Conservation (phyloP, 225 moss, liverwort and hornwort genomes). For the Anthoceros angustus region DNA sequence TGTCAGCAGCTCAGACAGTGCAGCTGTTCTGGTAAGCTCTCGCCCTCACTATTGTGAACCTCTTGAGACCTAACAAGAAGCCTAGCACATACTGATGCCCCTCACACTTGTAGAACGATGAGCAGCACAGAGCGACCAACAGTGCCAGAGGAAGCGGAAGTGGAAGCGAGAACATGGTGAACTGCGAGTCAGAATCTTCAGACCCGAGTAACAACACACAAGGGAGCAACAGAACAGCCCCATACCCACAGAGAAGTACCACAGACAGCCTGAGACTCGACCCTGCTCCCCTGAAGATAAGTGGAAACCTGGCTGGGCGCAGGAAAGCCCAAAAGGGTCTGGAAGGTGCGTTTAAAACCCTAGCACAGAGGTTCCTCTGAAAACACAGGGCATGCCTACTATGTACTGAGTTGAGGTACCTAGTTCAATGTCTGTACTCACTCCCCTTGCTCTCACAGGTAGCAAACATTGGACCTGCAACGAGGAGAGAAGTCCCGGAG, state of each 20-base stretch:
- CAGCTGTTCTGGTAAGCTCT: background rate
- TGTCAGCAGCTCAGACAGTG: background rate
- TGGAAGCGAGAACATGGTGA: background rate
- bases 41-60: background rate
- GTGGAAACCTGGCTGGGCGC: background rate
- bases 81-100: background rate
- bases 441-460: background rate
- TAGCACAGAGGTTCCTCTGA: background rate
- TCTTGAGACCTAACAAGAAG: background rate
- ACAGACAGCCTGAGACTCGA: background rate
- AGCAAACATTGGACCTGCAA: constrained; percentile 4
- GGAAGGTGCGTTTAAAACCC: background rate
- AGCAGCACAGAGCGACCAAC: background rate
- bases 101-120: background rate
- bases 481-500: background rate
- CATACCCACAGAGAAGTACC: background rate
- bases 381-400: background rate
- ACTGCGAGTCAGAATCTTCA: background rate
- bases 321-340: background rate
- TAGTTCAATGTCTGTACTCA: background rate
- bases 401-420: background rate
- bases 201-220: background rate
- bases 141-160: background rate
- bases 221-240: background rate
- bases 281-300: background rate